Percentiles rank a stretch among this genome's conserved stretches.
Conservation (phyloP, 2,329 filamentous ascomycete species). For the Talaromyces marneffei region DNA sequence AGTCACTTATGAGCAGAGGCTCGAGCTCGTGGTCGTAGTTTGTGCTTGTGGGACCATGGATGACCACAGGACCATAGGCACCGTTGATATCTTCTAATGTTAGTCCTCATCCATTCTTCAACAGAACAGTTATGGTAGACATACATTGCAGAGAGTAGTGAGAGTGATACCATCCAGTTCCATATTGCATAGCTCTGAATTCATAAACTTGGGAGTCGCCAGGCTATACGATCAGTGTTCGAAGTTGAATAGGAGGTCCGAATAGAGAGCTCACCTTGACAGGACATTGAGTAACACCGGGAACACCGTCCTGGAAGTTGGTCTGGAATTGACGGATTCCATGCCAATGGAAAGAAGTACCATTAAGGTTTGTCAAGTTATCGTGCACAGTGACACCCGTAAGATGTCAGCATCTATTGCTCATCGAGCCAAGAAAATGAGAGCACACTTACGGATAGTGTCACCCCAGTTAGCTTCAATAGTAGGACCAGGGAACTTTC, state of each 20-base stretch:
- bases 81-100: constrained; percentile 38
- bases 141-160: constrained; percentile 34
- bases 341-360: constrained; percentile 23
- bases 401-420: background rate
- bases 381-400: background rate
- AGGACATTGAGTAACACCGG: constrained; percentile 36
- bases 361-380: constrained; percentile 1
- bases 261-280: constrained; percentile 10
- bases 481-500: background rate
- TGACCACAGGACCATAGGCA: constrained; percentile 53
- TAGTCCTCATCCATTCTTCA: background rate
- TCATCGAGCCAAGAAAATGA: background rate
- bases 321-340: constrained; percentile 29
- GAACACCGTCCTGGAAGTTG: constrained; percentile 28
- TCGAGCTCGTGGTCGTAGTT: constrained; percentile 36
- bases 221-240: background rate
- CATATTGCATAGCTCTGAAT: constrained; percentile 35
- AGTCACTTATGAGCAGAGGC: constrained; percentile 31
- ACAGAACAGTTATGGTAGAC: background rate
- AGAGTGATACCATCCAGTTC: constrained; percentile 30
- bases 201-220: constrained; percentile 32
- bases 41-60: constrained; percentile 35
- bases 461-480: background rate
- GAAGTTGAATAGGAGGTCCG: no score
- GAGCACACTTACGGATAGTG: background rate